A percentile compares a stretch with the other conserved stretches of the same genome.
phyloP scores from a whole-genome alignment of 768 basidiomycete genomes.

The Lactarius psammicola region DNA sequence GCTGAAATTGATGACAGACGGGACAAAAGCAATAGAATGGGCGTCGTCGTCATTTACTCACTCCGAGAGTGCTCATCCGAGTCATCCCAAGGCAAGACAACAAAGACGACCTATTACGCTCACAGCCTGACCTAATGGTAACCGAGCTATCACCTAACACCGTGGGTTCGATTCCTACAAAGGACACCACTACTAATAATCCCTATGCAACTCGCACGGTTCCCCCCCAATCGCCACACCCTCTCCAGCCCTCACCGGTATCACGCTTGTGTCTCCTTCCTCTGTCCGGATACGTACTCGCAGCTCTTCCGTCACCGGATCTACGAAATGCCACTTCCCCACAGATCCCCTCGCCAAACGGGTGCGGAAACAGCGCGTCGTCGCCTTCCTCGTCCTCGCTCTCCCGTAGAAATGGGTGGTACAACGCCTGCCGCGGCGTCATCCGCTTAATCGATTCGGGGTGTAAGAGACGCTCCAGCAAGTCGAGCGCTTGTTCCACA shows the following conservation, averaged over 20 bases:
- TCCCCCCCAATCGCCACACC: slow-evolving; percentile 37
- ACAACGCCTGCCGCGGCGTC: slow-evolving; percentile 72
- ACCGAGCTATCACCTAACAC: neutral
- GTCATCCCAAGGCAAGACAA: neutral
- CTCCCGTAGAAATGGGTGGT: slow-evolving; percentile 70
- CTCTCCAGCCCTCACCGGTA: slow-evolving; percentile 33
- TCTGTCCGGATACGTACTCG: slow-evolving; percentile 45
- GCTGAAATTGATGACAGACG: slow-evolving; percentile 28
- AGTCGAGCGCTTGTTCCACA: slow-evolving; percentile 66
- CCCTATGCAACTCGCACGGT: slow-evolving; percentile 38
- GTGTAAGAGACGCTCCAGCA: slow-evolving; percentile 71
- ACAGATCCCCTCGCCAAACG: slow-evolving; percentile 66
- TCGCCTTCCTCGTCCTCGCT: slow-evolving; percentile 59
- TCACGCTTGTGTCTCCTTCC: slow-evolving; percentile 26
- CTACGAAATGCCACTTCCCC: slow-evolving; percentile 56
- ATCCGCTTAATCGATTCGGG: slow-evolving; percentile 75
- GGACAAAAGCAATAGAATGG: slow-evolving; percentile 17
- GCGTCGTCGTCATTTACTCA: slow-evolving; percentile 22
- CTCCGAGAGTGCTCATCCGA: neutral
- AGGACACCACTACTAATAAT: slow-evolving; percentile 5
- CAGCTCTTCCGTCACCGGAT: slow-evolving; percentile 57
- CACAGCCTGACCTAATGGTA: neutral
- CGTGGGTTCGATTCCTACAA: neutral
- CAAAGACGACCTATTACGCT: neutral
- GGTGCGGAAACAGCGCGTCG: slow-evolving; percentile 69